These are phyloP conservation scores for Protostelium mycophagum DNA, from an alignment of 78 protist species.

Conservation along the genomic window DNA sequence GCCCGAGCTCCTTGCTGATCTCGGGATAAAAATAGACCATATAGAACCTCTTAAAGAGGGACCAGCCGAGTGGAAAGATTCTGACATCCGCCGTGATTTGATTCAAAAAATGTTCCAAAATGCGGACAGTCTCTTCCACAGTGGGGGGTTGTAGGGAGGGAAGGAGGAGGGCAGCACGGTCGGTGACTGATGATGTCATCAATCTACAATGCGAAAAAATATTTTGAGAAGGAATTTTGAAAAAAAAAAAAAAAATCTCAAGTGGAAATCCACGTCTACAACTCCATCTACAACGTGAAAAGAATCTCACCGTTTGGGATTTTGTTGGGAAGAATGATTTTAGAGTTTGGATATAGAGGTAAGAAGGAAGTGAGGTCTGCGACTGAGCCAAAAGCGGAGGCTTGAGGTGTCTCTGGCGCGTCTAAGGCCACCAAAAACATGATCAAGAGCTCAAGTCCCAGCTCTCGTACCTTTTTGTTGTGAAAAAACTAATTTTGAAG, in stretches of 20 bases:
- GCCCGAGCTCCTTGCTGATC: not conserved
- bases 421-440: not conserved
- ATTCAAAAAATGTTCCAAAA: not conserved
- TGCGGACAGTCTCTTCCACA: not conserved
- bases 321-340: not conserved
- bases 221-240: no score
- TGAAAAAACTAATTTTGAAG: no score
- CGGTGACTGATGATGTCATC: no score
- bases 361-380: not conserved
- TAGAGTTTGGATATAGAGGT: not conserved
- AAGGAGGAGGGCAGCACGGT: not conserved
- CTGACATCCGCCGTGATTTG: not conserved
- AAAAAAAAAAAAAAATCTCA: no score
- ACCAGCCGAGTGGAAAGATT: not conserved
- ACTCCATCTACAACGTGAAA: no score
- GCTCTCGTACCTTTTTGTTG: not conserved
- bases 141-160: not conserved
- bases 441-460: not conserved
- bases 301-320: not conserved
- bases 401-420: not conserved
- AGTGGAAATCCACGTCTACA: no score
- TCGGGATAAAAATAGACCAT: not conserved
- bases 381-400: not conserved
- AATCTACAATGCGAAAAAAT: no score
- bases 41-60: not conserved